phyloP scores from a whole-genome alignment of 345 rosid genomes.

The Sapria himalayana region DNA sequence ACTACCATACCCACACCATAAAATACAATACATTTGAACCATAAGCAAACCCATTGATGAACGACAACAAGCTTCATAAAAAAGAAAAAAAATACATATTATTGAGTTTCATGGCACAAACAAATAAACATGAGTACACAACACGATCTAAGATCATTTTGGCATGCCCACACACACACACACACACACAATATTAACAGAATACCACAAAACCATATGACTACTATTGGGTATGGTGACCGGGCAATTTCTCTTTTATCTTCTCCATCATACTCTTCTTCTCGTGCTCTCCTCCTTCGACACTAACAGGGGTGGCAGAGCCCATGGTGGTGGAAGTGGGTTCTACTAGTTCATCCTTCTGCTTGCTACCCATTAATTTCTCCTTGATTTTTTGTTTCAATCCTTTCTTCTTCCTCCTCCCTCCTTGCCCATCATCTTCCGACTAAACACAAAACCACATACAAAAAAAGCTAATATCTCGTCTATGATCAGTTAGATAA shows the following conservation, averaged over 20 bases:
- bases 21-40: too few species aligned
- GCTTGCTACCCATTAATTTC: constrained; percentile 25
- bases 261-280: constrained; percentile 57
- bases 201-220: too few species aligned
- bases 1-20: too few species aligned
- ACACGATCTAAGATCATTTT: too few species aligned
- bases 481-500: too few species aligned
- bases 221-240: constrained; percentile 25
- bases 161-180: too few species aligned
- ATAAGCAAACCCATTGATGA: too few species aligned
- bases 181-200: too few species aligned
- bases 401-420: constrained; percentile 71
- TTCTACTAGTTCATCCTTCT: constrained; percentile 19
- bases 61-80: too few species aligned
- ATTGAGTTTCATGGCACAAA: too few species aligned
- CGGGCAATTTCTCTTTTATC: constrained; percentile 61
- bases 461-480: neutral
- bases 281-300: constrained; percentile 21
- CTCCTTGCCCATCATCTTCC: constrained; percentile 66
- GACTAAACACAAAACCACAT: constrained; percentile 13
- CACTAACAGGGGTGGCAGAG: constrained; percentile 1
- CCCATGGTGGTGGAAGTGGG: constrained; percentile 17
- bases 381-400: constrained; percentile 49
- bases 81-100: too few species aligned
- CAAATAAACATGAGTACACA: too few species aligned